Evolutionary conservation across 495 filamentous ascomycete genomes (phyloP).

Genomic region (Saxophila tyrrhenica): DNA sequence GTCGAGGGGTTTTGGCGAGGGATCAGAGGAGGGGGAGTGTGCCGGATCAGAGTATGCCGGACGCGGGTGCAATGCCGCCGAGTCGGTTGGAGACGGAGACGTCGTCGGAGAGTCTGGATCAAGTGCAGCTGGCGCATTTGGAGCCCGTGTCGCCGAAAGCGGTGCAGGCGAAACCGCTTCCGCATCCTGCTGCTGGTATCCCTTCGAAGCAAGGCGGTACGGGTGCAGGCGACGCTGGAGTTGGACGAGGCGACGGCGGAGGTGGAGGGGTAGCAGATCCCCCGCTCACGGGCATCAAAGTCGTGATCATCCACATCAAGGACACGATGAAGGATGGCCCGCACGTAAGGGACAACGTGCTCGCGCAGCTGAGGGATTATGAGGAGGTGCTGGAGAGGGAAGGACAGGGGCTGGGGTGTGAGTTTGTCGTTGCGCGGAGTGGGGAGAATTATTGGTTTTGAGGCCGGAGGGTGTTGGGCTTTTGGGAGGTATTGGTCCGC

Average conservation of each 20-base stretch:
- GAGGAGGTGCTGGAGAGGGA: constrained; percentile 38
- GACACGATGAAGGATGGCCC: constrained; percentile 40
- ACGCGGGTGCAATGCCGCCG: background rate
- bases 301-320: constrained; percentile 35
- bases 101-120: background rate
- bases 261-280: constrained; percentile 10
- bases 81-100: background rate
- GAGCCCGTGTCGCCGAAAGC: constrained; percentile 1
- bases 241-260: no score
- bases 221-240: no score
- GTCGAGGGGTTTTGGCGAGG: background rate
- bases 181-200: background rate
- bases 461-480: constrained; percentile 1
- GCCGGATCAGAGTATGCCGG: constrained; percentile 1
- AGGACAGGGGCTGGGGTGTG: constrained; percentile 53
- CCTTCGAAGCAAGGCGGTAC: no score
- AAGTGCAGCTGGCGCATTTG: background rate
- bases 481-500: background rate
- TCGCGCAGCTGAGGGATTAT: constrained; percentile 51
- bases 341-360: constrained; percentile 49
- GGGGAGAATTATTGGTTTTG: constrained; percentile 39
- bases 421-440: constrained; percentile 56
- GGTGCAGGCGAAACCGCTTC: background rate
- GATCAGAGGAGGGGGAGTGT: constrained; percentile 4
- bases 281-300: constrained; percentile 42